Base-by-base conservation (phyloP, 352 stramenopile genomes). In the Phytopythium aichiense region DNA sequence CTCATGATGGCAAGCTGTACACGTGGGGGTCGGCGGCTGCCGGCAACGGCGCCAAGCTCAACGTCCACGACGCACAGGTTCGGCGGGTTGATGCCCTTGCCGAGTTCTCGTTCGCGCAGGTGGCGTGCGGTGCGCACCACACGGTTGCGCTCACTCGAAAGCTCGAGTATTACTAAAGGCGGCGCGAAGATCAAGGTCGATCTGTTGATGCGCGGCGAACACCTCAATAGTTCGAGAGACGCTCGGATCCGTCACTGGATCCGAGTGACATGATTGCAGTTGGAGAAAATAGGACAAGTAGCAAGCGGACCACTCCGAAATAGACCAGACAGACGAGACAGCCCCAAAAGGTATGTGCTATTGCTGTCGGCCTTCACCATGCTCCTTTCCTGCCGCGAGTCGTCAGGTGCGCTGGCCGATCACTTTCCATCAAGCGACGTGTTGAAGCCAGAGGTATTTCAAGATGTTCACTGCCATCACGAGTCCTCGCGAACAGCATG, bases 21-120 rank as follows among this genome's bases (percentile, higher is more conserved):
- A 58, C 79, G 49, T 94, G 85, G 85, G 85, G 85, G 0, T 94
- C 83, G 8, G 61, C 81, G 20, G 78, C 77, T 25, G 86, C 86
- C 33, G 86, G 84, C 13, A 91, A 92, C 35, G 84, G 86, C 2
- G 80, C 70, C 5, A 60, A 65, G 18, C 67, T 93, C 35, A 63
- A 88, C 28, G 28, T 64, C 7, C 71, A 87, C 16, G 80, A 92
- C 43, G 82, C 84, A 0, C 68, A 73, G 9, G 63, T 86, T n/a
- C 71, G 77, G 42, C 69, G 63, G 5, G 63, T 88, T 16, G 68
- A 38, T n/a, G 65, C 71, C 2, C 35, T 90, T 4, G 64, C 58
- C 0, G 81, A 87, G 13, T 91, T 86, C 35, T 48, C 69, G 7
- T 74, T 89, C 45, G 62, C 70, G 3, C 74, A 86, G 53, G 72